These are phyloP conservation scores for Laburnicola sp. DNA, from an alignment of 2,329 filamentous ascomycete species.

Conservation along the genomic window DNA sequence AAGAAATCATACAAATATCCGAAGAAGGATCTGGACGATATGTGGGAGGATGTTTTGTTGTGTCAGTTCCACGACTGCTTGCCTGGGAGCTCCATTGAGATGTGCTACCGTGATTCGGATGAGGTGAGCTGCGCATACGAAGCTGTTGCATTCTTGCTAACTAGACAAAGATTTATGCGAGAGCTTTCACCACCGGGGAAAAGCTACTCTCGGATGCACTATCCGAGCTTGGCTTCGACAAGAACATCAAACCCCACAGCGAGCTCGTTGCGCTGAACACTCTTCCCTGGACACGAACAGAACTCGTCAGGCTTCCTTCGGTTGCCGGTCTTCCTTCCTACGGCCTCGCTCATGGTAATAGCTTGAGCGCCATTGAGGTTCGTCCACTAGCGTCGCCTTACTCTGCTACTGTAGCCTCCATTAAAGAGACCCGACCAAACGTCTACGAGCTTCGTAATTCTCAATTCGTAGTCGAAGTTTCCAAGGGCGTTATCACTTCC, in stretches of 20 bases:
- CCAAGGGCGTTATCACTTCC: constrained; percentile 78
- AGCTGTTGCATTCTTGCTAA: constrained; percentile 22
- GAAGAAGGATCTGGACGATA: constrained; percentile 87
- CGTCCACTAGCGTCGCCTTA: constrained; percentile 31
- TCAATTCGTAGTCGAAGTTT: constrained; percentile 72
- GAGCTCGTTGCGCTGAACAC: constrained; percentile 74
- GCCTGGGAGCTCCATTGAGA: constrained; percentile 91
- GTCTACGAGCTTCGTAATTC: constrained; percentile 80
- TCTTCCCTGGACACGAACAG: constrained; percentile 79
- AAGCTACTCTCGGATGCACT: constrained; percentile 72
- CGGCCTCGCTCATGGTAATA: constrained; percentile 51
- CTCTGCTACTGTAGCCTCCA: constrained; percentile 44
- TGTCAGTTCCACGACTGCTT: constrained; percentile 98
- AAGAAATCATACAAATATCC: constrained; percentile 75
- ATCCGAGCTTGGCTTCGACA: constrained; percentile 65
- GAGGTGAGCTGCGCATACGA: constrained; percentile 50
- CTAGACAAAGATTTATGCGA: constrained; percentile 65
- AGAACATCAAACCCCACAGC: constrained; percentile 49
- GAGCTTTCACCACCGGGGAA: constrained; percentile 77
- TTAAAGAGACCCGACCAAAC: constrained; percentile 59
- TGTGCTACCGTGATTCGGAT: constrained; percentile 97
- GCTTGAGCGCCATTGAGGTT: constrained; percentile 49
- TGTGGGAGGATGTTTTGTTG: constrained; percentile 91
- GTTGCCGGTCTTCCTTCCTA: constrained; percentile 33
- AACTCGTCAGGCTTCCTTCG: constrained; percentile 66